Evolutionary conservation across 768 basidiomycete species (phyloP).

Genomic region (Rossbeevera mucosa): DNA sequence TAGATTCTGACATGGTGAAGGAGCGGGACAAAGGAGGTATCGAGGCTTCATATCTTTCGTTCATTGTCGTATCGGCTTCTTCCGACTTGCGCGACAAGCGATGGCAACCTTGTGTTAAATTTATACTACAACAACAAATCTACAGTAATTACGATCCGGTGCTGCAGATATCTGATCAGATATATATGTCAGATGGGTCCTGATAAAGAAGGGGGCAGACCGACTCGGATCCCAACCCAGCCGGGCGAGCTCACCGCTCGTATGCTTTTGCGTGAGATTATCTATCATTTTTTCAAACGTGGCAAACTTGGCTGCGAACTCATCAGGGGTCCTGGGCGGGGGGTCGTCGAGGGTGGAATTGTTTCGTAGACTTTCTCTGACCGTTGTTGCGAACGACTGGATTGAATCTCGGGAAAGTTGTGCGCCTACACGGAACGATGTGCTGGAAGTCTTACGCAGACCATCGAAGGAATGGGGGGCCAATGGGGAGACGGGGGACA

Average conservation of each 20-base stretch:
- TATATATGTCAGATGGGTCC: slow-evolving; percentile 4
- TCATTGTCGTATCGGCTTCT: slow-evolving; percentile 23
- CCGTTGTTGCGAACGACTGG: slow-evolving; percentile 4
- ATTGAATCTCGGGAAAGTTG: neutral
- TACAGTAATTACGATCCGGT: slow-evolving; percentile 1
- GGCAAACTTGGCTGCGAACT: slow-evolving; percentile 20
- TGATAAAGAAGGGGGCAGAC: neutral
- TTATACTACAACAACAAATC: neutral
- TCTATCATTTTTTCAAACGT: slow-evolving; percentile 17
- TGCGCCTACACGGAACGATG: neutral
- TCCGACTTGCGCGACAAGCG: slow-evolving; percentile 13
- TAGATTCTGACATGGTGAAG: slow-evolving; percentile 19
- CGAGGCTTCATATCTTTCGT: slow-evolving; percentile 11
- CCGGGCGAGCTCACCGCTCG: slow-evolving; percentile 16
- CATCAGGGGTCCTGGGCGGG: slow-evolving; percentile 18
- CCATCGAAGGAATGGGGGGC: neutral
- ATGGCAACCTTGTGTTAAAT: slow-evolving; percentile 19
- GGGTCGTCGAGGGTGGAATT: neutral
- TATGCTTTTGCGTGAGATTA: slow-evolving; percentile 16
- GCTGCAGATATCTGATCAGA: neutral
- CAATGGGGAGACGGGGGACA: neutral
- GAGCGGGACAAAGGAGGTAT: slow-evolving; percentile 5
- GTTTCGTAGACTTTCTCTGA: slow-evolving; percentile 12
- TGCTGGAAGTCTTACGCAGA: slow-evolving; percentile 1
- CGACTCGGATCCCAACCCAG: slow-evolving; percentile 29